These are phyloP conservation scores for Prunus salicina DNA, from an alignment of 306 rosid genomes.

Conservation along the genomic window DNA sequence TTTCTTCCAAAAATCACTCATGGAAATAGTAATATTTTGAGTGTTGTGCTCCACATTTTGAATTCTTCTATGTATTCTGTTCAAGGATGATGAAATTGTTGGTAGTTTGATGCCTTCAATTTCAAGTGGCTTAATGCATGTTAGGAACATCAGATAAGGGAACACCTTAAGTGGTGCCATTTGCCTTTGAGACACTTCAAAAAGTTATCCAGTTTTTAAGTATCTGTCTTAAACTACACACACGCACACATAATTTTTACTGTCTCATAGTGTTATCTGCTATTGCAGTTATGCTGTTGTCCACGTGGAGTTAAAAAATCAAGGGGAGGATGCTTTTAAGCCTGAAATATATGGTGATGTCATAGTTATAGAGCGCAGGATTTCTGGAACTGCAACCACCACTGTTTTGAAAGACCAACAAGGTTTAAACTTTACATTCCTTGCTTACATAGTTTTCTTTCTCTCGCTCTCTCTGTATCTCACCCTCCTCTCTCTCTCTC, in stretches of 20 bases:
- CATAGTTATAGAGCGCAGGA: conserved; percentile 71
- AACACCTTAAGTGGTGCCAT: not conserved
- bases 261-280: conserved; percentile 6
- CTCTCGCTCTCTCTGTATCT: no score
- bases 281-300: conserved; percentile 63
- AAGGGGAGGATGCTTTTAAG: conserved; percentile 93
- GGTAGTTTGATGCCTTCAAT: not conserved
- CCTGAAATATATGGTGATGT: conserved; percentile 60
- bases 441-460: not conserved
- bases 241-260: not conserved
- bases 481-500: no score
- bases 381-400: conserved; percentile 56
- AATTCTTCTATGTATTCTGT: not conserved
- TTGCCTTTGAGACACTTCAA: not conserved
- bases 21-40: not conserved
- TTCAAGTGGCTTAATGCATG: not conserved
- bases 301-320: conserved; percentile 70
- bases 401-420: conserved; percentile 61
- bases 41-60: not conserved
- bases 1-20: not conserved
- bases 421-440: conserved; percentile 38
- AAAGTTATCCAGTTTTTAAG: not conserved
- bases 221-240: not conserved
- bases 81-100: not conserved
- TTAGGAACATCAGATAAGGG: not conserved